Evolutionary conservation across 139 green algal species (phyloP).

Genomic region (Coelastrella sp.): DNA sequence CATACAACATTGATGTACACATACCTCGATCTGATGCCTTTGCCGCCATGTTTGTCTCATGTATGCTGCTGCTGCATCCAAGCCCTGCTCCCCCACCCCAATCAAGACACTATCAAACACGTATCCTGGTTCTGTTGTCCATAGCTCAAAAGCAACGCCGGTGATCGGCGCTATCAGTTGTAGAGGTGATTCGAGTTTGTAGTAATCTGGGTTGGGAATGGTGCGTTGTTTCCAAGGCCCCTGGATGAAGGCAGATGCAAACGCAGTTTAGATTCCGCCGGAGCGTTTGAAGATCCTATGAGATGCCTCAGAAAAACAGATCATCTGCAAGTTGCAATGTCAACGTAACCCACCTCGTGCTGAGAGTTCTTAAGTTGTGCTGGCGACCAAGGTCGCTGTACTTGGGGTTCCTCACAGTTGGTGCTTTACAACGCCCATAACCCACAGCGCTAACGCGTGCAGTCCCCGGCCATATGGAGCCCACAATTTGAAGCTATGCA

Average conservation of each 20-base stretch:
- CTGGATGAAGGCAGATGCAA: constrained; percentile 33
- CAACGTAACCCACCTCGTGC: no score
- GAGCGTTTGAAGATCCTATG: no score
- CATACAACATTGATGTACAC: neutral
- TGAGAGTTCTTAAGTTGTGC: no score
- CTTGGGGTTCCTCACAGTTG: no score
- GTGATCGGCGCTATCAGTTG: constrained; percentile 78
- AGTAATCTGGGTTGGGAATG: constrained; percentile 86
- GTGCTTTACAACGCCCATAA: no score
- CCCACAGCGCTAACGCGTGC: no score
- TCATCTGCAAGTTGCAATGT: no score
- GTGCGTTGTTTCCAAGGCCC: constrained; percentile 75
- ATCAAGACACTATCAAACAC: constrained; percentile 91
- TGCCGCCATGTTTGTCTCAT: constrained; percentile 28
- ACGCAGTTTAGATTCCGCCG: neutral
- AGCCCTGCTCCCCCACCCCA: constrained; percentile 57
- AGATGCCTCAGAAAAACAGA: no score
- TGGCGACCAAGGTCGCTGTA: no score
- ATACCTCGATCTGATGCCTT: constrained; percentile 8
- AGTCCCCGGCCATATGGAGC: no score
- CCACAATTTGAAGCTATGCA: neutral
- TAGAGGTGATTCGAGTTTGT: constrained; percentile 71
- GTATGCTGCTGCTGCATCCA: constrained; percentile 50
- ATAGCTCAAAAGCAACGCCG: constrained; percentile 92
- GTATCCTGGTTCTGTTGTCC: constrained; percentile 84